A percentile compares a stretch with the other conserved stretches of the same genome.
phyloP scores from a whole-genome alignment of 2,329 filamentous ascomycete genomes.

The Colletotrichum sublineola region DNA sequence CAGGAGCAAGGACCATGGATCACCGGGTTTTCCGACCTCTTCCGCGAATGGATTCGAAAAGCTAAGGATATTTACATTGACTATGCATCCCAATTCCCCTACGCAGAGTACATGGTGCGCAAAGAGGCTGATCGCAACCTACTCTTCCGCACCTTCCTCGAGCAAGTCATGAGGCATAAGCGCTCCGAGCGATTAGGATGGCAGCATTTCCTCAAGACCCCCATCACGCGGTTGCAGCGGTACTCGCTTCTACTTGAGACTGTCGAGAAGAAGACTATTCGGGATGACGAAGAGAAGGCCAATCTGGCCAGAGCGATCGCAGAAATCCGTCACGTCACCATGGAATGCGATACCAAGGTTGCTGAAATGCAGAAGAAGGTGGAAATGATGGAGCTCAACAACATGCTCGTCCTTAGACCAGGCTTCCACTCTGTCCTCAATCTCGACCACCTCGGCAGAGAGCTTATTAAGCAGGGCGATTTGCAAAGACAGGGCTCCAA shows the following conservation, averaged over 20 bases:
- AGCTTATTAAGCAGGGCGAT: constrained; percentile 90
- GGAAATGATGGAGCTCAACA: constrained; percentile 84
- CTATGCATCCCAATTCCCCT: constrained; percentile 89
- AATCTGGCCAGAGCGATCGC: constrained; percentile 88
- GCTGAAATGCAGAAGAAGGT: constrained; percentile 94
- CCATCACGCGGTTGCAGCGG: constrained; percentile 91
- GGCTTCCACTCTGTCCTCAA: constrained; percentile 93
- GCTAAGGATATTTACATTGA: constrained; percentile 90
- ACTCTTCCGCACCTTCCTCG: constrained; percentile 87
- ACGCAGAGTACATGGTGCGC: constrained; percentile 84
- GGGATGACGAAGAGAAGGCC: constrained; percentile 89
- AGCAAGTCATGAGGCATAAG: constrained; percentile 82
- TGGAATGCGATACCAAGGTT: constrained; percentile 92
- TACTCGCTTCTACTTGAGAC: constrained; percentile 87
- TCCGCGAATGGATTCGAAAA: constrained; percentile 98
- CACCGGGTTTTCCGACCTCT: constrained; percentile 93
- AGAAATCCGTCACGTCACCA: constrained; percentile 89
- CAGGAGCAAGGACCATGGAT: constrained; percentile 98
- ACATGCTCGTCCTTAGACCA: constrained; percentile 86
- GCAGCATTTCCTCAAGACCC: constrained; percentile 94
- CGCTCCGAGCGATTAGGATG: constrained; percentile 87
- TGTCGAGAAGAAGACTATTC: constrained; percentile 84
- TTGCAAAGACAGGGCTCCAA: constrained; percentile 89
- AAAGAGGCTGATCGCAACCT: constrained; percentile 88
- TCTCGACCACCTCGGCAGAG: constrained; percentile 91